Conservation (phyloP, 208 protist species). For the Endotrypanum monterogeii region DNA sequence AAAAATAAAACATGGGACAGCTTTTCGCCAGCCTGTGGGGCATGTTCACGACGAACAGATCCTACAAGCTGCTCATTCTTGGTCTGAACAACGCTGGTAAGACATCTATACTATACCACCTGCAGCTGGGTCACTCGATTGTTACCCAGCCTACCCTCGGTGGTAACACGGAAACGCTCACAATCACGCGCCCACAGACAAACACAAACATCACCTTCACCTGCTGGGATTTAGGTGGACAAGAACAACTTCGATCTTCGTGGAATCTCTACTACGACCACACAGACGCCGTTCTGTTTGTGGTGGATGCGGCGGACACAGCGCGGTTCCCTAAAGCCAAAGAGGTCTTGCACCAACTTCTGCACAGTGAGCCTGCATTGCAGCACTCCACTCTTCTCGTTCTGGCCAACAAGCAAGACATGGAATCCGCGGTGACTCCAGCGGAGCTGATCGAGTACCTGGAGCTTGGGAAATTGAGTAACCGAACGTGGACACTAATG, state of each 20-base stretch:
- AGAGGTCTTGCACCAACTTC: conserved; percentile 85
- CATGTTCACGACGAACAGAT: conserved; percentile 49
- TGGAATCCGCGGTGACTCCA: conserved; percentile 76
- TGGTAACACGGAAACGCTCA: conserved; percentile 96
- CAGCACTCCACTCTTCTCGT: conserved; percentile 89
- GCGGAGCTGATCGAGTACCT: conserved; percentile 87
- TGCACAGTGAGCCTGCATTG: conserved; percentile 86
- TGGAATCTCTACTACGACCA: conserved; percentile 98
- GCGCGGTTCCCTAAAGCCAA: conserved; percentile 71
- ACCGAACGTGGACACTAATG: conserved; percentile 95
- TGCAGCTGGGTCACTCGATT: conserved; percentile 97
- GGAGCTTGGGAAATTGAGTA: conserved; percentile 85
- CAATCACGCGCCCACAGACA: conserved; percentile 95
- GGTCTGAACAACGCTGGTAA: conserved; percentile 98
- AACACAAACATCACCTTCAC: conserved; percentile 89
- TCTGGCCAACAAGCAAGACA: conserved; percentile 97
- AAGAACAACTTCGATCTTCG: conserved; percentile 89
- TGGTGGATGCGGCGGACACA: conserved; percentile 91
- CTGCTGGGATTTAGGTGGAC: conserved; percentile 98
- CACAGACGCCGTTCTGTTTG: conserved; percentile 94
- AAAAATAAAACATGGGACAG: conserved; percentile 47
- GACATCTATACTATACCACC: conserved; percentile 98
- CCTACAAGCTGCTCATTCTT: conserved; percentile 93
- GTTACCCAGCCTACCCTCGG: conserved; percentile 98
- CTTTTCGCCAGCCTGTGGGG: conserved; percentile 70